phyloP scores from a whole-genome alignment of 495 filamentous ascomycete genomes.

The Penicillium silybi region DNA sequence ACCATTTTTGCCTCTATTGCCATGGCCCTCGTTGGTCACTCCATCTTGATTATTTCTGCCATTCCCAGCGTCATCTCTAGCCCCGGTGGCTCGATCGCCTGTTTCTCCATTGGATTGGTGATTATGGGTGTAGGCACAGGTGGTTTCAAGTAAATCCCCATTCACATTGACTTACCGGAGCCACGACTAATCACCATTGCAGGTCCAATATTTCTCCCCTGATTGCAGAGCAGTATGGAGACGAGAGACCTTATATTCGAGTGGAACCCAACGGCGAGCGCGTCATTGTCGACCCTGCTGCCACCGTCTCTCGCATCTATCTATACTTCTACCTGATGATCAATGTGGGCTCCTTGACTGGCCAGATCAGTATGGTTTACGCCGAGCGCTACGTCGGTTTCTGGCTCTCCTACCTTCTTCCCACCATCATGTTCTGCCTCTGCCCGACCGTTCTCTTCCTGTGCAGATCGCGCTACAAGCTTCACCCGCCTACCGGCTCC shows the following conservation, averaged over 20 bases:
- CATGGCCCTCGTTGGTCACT: constrained; percentile 58
- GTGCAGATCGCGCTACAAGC: constrained; percentile 57
- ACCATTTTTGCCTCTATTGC: constrained; percentile 54
- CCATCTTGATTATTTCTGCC: constrained; percentile 58
- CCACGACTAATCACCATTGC: background rate
- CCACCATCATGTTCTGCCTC: constrained; percentile 54
- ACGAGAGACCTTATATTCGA: constrained; percentile 39
- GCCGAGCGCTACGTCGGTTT: constrained; percentile 65
- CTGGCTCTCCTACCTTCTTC: constrained; percentile 70
- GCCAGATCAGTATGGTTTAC: constrained; percentile 35
- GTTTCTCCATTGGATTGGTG: constrained; percentile 59
- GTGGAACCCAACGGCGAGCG: constrained; percentile 53
- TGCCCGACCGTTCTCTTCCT: constrained; percentile 61
- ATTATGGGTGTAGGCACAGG: constrained; percentile 52
- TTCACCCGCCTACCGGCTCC: constrained; percentile 56
- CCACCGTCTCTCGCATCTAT: constrained; percentile 48
- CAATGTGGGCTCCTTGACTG: constrained; percentile 41
- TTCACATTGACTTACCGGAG: background rate
- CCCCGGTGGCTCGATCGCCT: constrained; percentile 40
- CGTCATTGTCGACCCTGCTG: constrained; percentile 65
- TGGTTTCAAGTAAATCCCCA: constrained; percentile 53
- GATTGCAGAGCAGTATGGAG: constrained; percentile 48
- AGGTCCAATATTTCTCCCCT: constrained; percentile 63
- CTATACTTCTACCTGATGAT: constrained; percentile 55
- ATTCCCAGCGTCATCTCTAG: constrained; percentile 41